Percentiles rank a stretch among this genome's conserved stretches.
These are phyloP conservation scores for Russula earlei DNA, from an alignment of 768 basidiomycete genomes.

Conservation along the genomic window DNA sequence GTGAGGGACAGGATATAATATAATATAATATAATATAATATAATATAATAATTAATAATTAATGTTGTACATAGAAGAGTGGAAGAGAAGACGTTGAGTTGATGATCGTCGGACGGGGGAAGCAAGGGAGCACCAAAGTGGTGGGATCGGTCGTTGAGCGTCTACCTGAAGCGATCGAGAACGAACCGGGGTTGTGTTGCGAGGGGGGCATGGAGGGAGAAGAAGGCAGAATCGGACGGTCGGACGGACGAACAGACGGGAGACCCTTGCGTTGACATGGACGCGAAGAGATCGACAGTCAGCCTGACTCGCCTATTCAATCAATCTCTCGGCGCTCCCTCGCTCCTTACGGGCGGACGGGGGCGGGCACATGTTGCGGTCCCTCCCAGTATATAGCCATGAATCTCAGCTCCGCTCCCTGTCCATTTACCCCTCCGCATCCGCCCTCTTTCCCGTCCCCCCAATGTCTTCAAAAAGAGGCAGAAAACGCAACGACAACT, in stretches of 20 bases:
- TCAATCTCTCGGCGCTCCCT: constrained; percentile 15
- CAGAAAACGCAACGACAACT: constrained; percentile 72
- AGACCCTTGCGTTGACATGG: too few relatives aligned
- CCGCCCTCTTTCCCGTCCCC: constrained; percentile 19
- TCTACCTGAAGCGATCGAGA: constrained; percentile 10
- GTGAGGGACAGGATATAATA: neutral
- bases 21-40: neutral
- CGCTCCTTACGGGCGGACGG: constrained; percentile 17
- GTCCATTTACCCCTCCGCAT: constrained; percentile 27
- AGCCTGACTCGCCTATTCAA: constrained; percentile 10
- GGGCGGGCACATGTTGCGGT: constrained; percentile 24
- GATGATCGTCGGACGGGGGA: constrained; percentile 2
- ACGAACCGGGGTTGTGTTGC: constrained; percentile 7
- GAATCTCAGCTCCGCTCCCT: constrained; percentile 26
- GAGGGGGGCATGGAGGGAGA: neutral
- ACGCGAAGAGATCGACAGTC: constrained; percentile 24
- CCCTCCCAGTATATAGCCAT: constrained; percentile 26
- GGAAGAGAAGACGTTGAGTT: neutral
- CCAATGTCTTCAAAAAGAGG: constrained; percentile 80
- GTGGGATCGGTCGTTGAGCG: constrained; percentile 6
- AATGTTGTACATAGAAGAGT: neutral
- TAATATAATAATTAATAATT: too few relatives aligned
- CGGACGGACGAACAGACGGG: neutral
- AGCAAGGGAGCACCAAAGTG: neutral
- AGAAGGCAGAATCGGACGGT: neutral